Conservation (phyloP, 73 alveolate genomes). For the Paramecium sonneborni region DNA sequence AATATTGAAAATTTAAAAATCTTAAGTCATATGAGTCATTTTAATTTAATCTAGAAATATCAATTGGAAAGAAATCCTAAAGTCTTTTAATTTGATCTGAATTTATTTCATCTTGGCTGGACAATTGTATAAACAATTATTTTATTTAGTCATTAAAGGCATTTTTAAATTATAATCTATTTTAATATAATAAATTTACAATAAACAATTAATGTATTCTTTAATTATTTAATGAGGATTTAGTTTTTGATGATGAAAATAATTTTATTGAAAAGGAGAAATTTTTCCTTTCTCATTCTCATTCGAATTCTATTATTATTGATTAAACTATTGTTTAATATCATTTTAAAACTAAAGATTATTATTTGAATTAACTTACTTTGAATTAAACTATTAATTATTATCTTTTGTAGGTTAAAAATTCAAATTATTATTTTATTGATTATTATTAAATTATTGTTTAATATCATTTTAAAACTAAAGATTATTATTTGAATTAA, state of each 20-base stretch:
- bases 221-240: background rate
- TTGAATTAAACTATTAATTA: too few species aligned
- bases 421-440: too few species aligned
- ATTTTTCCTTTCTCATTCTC: too few species aligned
- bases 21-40: background rate
- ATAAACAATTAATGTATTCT: background rate
- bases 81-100: background rate
- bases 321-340: too few species aligned
- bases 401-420: too few species aligned
- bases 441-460: too few species aligned
- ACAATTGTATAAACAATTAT: background rate
- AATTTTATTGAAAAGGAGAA: too few species aligned
- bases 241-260: background rate
- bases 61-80: background rate
- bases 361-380: too few species aligned
- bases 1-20: background rate
- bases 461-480: too few species aligned
- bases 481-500: too few species aligned
- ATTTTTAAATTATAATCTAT: background rate
- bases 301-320: too few species aligned
- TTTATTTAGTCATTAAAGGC: background rate
- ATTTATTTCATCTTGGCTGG: background rate
- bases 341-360: too few species aligned
- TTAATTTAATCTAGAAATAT: background rate
- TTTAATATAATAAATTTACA: background rate